A percentile compares a stretch with the other conserved stretches of the same genome.
Evolutionary conservation across 2,329 filamentous ascomycete species (phyloP).

Genomic region (Dendryphion nanum): DNA sequence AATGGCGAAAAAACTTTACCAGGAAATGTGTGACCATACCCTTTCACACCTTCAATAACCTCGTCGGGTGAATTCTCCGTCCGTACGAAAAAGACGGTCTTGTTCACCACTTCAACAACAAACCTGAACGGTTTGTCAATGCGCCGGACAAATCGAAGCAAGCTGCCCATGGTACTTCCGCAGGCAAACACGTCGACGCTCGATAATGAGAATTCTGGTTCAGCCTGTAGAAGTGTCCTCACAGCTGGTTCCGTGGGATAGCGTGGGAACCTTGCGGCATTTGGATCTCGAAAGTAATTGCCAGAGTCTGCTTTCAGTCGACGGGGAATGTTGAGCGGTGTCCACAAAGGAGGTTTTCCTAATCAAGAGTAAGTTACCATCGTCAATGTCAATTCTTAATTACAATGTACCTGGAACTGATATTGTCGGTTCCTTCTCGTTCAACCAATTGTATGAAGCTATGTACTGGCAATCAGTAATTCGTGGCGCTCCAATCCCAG

Average conservation of each 20-base stretch:
- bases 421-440: slow-evolving; percentile 38
- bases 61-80: slow-evolving; percentile 61
- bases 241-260: slow-evolving; percentile 55
- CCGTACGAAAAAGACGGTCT: slow-evolving; percentile 63
- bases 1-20: no score
- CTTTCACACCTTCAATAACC: slow-evolving; percentile 54
- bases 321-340: slow-evolving; percentile 36
- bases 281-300: slow-evolving; percentile 54
- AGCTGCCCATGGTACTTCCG: slow-evolving; percentile 59
- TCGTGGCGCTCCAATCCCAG: no score
- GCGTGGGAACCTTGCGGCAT: slow-evolving; percentile 50
- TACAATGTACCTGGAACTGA: slow-evolving; percentile 23
- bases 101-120: slow-evolving; percentile 54
- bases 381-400: slow-evolving; percentile 1
- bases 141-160: slow-evolving; percentile 56
- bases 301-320: slow-evolving; percentile 48
- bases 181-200: slow-evolving; percentile 59
- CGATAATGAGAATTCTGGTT: slow-evolving; percentile 35
- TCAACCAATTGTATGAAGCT: slow-evolving; percentile 55
- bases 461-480: slow-evolving; percentile 46
- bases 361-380: background rate
- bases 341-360: slow-evolving; percentile 55
- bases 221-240: slow-evolving; percentile 39
- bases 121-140: slow-evolving; percentile 56
- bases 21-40: slow-evolving; percentile 66